phyloP scores from a whole-genome alignment of 805 yeast species.

The Maudiozyma turicensis region DNA sequence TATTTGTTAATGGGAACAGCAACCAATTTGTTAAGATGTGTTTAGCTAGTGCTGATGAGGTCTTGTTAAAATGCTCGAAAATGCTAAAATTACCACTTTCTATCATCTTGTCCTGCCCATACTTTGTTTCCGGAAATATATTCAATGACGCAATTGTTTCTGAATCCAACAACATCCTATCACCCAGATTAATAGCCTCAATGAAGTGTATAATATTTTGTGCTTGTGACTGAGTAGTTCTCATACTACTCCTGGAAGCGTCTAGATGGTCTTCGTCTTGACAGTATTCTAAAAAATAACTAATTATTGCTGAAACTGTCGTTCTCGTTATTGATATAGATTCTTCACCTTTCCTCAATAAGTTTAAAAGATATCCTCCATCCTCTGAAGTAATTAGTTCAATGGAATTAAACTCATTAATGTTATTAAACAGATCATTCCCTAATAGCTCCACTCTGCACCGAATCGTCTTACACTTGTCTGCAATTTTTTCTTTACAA shows the following conservation, averaged over 20 bases:
- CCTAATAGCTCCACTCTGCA: conserved; percentile 10
- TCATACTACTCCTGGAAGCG: neutral
- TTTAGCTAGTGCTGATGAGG: conserved; percentile 26
- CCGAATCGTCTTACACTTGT: conserved; percentile 3
- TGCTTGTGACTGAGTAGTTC: neutral
- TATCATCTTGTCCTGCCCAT: conserved; percentile 9
- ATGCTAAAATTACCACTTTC: conserved; percentile 14
- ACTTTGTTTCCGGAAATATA: conserved; percentile 14
- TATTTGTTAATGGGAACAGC: conserved; percentile 27
- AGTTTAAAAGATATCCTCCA: neutral
- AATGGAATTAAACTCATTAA: neutral
- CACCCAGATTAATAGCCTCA: conserved; percentile 5
- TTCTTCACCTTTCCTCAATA: neutral
- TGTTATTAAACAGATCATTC: conserved; percentile 5
- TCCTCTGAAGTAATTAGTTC: neutral
- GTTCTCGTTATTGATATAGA: conserved; percentile 5
- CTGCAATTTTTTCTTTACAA: conserved; percentile 4
- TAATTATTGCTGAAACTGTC: conserved; percentile 8
- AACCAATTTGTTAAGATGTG: conserved; percentile 29
- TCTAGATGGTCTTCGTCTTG: neutral
- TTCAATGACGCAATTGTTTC: conserved; percentile 18
- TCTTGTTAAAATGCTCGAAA: conserved; percentile 12
- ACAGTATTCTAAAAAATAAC: neutral
- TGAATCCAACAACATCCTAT: conserved; percentile 18
- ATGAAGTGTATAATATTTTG: conserved; percentile 3